Evolutionary conservation across 2,329 filamentous ascomycete species (phyloP), one percentile per base, ranked within the genome.

Genomic region (Pezicula rhizophila): DNA sequence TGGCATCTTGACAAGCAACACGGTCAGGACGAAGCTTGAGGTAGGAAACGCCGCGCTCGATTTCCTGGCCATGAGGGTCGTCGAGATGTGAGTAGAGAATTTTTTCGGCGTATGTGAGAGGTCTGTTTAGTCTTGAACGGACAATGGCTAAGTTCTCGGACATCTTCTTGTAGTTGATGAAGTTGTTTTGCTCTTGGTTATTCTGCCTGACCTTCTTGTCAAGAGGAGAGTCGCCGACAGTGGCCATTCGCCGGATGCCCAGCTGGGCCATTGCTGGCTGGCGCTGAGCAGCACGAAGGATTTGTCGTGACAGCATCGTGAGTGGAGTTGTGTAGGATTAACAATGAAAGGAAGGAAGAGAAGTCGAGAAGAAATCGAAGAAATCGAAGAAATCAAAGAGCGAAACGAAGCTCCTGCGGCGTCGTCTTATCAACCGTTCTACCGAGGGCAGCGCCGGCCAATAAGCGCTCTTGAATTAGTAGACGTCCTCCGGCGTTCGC

Each of bases 141-240:
- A 99, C 93, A 70, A 99, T 83, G 64, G 83, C 77, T 53, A 99
- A 82, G 80, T 96, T 97, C 78, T 97, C 91, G 63, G 87, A 90
- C 90, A 97, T 96, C 82, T 96, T 96, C 82, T 89, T 90, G 72
- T 99, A 99, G 81, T 96, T 96, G 80, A 97, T 96, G 79, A 89
- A 96, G 80, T 95, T 93, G 72, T 80, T 82, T 72, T 90, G 87
- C 75, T 99, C 93, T 79, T 84, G 89, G 76, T 89, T 96, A 79
- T 92, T 95, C 81, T 97, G 96, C 72, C 86, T 87, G 71, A 99
- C 93, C 86, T 96, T 96, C 76, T 84, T 84, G 76, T 91, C 88
- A 61, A 99, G 84, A 63, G 89, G 82, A 67, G 83, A 84, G 73
- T 96, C 89, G 64, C 82, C 79, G 66, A 90, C 86, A 62, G 91